Evolutionary conservation across 257 asterid genomes (phyloP).

Genomic region (Schizonepeta tenuifolia): DNA sequence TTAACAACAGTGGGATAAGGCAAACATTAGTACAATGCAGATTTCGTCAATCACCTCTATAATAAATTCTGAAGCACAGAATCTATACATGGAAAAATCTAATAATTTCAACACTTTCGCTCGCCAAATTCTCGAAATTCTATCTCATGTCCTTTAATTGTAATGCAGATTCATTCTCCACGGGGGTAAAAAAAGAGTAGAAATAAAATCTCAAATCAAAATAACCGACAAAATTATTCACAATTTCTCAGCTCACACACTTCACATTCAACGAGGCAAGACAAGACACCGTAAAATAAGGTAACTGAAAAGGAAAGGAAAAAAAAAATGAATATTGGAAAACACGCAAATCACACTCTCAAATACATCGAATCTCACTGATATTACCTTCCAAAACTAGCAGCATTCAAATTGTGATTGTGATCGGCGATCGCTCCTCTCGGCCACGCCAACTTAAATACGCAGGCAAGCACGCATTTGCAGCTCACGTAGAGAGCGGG

Average conservation of each 20-base stretch:
- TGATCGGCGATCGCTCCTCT: conserved; percentile 39
- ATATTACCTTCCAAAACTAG: conserved; percentile 33
- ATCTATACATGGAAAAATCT: conserved; percentile 21
- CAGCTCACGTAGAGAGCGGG: conserved; percentile 30
- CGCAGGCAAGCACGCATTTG: conserved; percentile 3
- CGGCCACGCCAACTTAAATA: conserved; percentile 19
- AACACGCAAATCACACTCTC: conserved; percentile 21
- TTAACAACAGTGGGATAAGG: not conserved
- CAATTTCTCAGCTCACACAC: conserved; percentile 28
- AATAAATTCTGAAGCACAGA: conserved; percentile 21
- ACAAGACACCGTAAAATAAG: conserved; percentile 10
- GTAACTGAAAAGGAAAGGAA: not conserved
- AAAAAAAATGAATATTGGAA: not conserved
- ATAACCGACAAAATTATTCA: conserved; percentile 21
- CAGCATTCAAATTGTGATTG: conserved; percentile 37
- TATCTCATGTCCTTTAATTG: not conserved
- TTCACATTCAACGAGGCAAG: conserved; percentile 31
- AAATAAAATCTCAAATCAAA: not conserved
- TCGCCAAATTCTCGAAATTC: not conserved
- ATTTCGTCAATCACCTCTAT: conserved; percentile 26
- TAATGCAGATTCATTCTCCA: conserved; percentile 30
- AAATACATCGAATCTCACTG: conserved; percentile 1
- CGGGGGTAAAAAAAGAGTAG: not conserved
- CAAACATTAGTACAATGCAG: conserved; percentile 19
- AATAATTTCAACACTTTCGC: not conserved